Evolutionary conservation across 2,329 filamentous ascomycete species (phyloP), one percentile per base, ranked within the genome.

Genomic region (Ceratocystis destructans): DNA sequence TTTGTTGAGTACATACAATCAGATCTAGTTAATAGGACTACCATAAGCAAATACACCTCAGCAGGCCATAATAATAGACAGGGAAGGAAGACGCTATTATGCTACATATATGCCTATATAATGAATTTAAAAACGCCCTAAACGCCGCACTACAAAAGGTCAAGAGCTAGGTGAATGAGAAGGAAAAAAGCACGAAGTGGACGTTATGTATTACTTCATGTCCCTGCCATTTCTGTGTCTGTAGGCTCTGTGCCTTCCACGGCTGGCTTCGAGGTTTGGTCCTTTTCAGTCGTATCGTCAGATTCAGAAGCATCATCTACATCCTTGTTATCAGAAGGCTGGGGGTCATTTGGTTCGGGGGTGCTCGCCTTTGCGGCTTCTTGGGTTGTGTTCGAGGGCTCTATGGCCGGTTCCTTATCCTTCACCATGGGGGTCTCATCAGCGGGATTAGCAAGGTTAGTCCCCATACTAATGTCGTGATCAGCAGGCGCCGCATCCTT

Each of bases 111-210:
- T 61, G 50, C 33, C 59, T 66, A 59, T 15, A 33, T 33, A 57
- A 53, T 61, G 28, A 66, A 48, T 48, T 53, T 33, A 44, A 41
- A 37, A 62, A 37, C 55, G 12, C 46, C 37, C 31, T 22, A 62
- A 50, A 50, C 48, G 48, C 48, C 48, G 7, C 20, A 50, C 48
- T 12, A 10, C 48, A 50, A 50, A 20, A 22, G 8, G 22, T 50
- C 48, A 22, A 50, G 22, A 50, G n/a, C 48, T 20, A 41, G 15
- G 37, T 41, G 37, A 41, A 41, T 41, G 10, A 10, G 37, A 12
- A 12, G 33, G 33, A 10, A 37, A 37, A 41, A 41, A 41, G 37
- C 0, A 41, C 3, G 1, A 41, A 4, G 12, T 41, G 37, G 10
- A 41, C 17, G 17, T 50, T 25, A 1, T 10, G 46, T 10, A 8